Evolutionary conservation across 2,329 filamentous ascomycete species (phyloP).

Genomic region (Keithomyces neogunnii): DNA sequence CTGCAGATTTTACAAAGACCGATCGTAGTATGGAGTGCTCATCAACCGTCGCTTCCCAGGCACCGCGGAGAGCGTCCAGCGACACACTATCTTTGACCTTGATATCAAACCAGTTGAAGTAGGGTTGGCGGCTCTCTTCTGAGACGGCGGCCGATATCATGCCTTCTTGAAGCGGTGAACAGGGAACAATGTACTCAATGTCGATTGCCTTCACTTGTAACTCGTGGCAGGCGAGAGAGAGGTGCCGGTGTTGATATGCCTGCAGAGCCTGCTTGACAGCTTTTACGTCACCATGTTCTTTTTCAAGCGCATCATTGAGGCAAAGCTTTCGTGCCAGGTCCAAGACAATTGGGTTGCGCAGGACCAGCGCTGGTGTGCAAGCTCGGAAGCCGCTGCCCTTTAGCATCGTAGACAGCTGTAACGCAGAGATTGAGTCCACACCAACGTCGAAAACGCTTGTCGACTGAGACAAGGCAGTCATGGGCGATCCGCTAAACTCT

Average conservation of each 20-base stretch:
- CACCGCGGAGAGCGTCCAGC: conserved; percentile 36
- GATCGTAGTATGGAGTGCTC: conserved; percentile 61
- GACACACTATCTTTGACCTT: conserved; percentile 37
- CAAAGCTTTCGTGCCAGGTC: conserved; percentile 35
- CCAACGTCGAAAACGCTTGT: conserved; percentile 79
- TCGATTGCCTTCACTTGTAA: conserved; percentile 41
- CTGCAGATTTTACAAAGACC: conserved; percentile 60
- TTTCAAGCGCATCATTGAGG: neutral
- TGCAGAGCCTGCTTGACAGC: conserved; percentile 52
- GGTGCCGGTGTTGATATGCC: conserved; percentile 56
- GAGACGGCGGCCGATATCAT: conserved; percentile 66
- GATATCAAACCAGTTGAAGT: conserved; percentile 71
- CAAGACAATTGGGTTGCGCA: conserved; percentile 49
- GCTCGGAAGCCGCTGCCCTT: conserved; percentile 52
- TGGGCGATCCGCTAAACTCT: conserved; percentile 38
- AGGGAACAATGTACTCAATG: conserved; percentile 70
- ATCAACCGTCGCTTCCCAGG: conserved; percentile 48
- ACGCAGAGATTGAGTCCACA: conserved; percentile 78
- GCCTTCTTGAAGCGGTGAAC: conserved; percentile 78
- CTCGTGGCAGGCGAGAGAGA: conserved; percentile 38
- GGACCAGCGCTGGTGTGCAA: conserved; percentile 56
- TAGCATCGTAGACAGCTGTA: conserved; percentile 58
- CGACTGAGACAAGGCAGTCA: conserved; percentile 35
- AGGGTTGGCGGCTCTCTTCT: conserved; percentile 46
- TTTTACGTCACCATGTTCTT: conserved; percentile 20